phyloP scores from a whole-genome alignment of 306 rosid species.

The Dryas octopetala region DNA sequence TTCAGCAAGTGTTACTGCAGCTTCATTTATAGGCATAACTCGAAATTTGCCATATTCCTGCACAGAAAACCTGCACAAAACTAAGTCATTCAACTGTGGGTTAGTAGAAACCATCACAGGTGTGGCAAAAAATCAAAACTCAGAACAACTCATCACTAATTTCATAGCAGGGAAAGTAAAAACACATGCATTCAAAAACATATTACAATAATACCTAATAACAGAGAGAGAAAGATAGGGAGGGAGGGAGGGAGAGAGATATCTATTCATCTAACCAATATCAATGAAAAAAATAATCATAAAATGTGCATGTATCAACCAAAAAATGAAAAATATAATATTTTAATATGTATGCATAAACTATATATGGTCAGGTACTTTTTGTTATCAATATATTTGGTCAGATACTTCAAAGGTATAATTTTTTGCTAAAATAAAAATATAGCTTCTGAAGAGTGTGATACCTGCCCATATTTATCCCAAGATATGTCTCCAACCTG shows the following conservation, averaged over 20 bases:
- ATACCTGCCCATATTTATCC: constrained; percentile 99
- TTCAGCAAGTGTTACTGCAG: constrained; percentile 73
- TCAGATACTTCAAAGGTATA: not conserved
- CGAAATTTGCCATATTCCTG: constrained; percentile 90
- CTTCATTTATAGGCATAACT: constrained; percentile 70
- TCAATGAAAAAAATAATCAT: not conserved
- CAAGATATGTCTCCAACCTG: constrained; percentile 89
- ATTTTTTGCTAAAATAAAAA: not conserved
- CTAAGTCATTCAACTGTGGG: constrained; percentile 66
- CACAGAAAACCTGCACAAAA: constrained; percentile 89
- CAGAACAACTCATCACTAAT: constrained; percentile 18
- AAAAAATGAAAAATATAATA: not conserved
- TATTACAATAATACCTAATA: not conserved
- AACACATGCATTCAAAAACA: not conserved
- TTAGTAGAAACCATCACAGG: constrained; percentile 54
- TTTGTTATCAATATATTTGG: too few species aligned
- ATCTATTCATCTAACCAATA: too few species aligned
- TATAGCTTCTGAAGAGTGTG: constrained; percentile 18
- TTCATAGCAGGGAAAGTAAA: not conserved
- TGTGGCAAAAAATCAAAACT: constrained; percentile 23
- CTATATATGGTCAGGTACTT: not conserved
- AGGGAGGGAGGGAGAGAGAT: not conserved
- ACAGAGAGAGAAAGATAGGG: not conserved
- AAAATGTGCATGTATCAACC: not conserved
- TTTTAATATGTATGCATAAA: not conserved